Evolutionary conservation across 1,284 basidiomycete genomes (phyloP), one percentile per base, ranked within the genome.

Genomic region (Apiotrichum gamsii): DNA sequence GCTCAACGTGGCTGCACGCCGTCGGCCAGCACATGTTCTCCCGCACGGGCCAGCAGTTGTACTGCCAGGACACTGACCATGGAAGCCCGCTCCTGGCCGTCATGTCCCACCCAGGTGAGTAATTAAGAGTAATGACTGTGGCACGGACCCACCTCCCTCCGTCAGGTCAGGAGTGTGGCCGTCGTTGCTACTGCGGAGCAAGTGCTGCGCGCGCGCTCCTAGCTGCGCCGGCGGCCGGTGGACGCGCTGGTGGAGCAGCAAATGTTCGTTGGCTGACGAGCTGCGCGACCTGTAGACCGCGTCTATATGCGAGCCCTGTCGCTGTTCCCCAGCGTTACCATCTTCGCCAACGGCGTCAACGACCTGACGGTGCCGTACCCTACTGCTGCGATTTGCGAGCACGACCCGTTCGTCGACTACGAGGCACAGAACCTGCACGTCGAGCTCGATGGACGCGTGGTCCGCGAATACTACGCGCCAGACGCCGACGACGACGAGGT

Each of bases 321-420:
- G 0, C 70, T 74, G 18, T 96, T 96, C 68, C 73, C 80, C 19
- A 77, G 82, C 39, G 76, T 90, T 32, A 75, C 81, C 45, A 80
- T 96, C 52, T 90, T 90, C 54, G 91, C 88, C 4, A 95, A 94
- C 69, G 81, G 84, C 82, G 73, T 87, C 32, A 82, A 86, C 60
- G 89, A 91, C 60, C 52, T 76, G 3, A 90, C 89, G 1, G 90
- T 93, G 2, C 87, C 89, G 2, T 93, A 85, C 60, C 74, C 84
- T 6, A 88, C 87, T 2, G 81, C 85, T 3, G 79, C 82, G 3
- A 85, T 90, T 40, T 83, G 85, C 49, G 64, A 74, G 0, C 69
- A 77, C 52, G 87, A 94, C 68, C 79, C 82, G 0, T 90, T 89
- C 65, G 71, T 74, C 11, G 76, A 81, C 15, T 73, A 80, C 53